Evolutionary conservation across 2,329 filamentous ascomycete genomes (phyloP), one percentile per base, ranked within the genome.

Genomic region (Chrysoporthe cubensis): DNA sequence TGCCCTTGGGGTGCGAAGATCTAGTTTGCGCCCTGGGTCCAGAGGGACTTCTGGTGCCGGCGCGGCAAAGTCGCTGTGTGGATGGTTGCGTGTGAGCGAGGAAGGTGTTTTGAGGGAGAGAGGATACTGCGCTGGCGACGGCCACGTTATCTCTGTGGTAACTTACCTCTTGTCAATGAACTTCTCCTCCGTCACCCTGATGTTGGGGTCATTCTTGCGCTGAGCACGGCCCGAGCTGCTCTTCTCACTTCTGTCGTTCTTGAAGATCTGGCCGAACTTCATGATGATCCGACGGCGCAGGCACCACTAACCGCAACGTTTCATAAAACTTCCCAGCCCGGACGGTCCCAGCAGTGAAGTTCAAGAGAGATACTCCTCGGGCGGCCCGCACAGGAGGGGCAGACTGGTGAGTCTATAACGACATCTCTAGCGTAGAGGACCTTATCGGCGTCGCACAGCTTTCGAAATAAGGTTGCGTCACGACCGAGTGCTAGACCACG

Each of bases 251-350:
- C 26, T 54, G 61, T 54, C 61, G 34, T 43, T 63, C 32, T 42
- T 56, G 4, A 63, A 54, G 9, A 63, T 37, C 34, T 54, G 48
- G n/a, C 61, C 61, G 8, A 63, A 56, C 50, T 56, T 63, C 61
- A 62, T 62, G 2, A 34, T 37, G 59, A 50, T 13, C 34, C 8
- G 14, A 52, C 48, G 11, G 48, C 26, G 48, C 21, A 32, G 48
- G 14, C 48, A 52, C 48, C 48, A 32, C n/a, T 7, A 21, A 11
- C 46, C 8, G 18, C 18, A n/a, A 18, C 16, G n/a, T 8, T n/a
- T 18, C 4, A 48, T 18, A 48, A 48, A 48, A 8, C 5, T 16
- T 48, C 44, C 8, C 44, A 48, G 18, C 5, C 44, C 18, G 6
- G 46, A 50, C n/a, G 6, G n/a, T 52, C 4, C 48, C 9, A 11